These are phyloP conservation scores for Penicillium oxalicum DNA, from an alignment of 2,329 filamentous ascomycete genomes.

Conservation along the genomic window DNA sequence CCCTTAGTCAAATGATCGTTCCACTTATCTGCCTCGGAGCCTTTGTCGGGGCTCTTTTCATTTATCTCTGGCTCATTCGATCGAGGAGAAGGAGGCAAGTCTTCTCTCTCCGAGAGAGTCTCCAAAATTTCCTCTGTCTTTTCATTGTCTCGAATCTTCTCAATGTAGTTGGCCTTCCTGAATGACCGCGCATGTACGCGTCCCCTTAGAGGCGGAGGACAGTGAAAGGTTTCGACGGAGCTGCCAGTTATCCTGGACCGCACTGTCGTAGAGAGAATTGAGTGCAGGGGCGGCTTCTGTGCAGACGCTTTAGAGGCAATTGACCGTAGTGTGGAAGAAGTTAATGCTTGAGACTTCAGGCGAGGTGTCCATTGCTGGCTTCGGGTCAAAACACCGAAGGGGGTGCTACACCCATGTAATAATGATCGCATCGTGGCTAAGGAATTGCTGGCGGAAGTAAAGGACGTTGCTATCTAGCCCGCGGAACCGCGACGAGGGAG, in stretches of 20 bases:
- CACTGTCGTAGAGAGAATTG: not conserved
- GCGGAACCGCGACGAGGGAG: not conserved
- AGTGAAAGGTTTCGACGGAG: not conserved
- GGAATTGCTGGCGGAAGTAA: not conserved
- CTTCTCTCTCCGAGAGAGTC: conserved; percentile 36
- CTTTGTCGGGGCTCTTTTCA: conserved; percentile 15
- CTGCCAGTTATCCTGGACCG: not conserved
- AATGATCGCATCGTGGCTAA: conserved; percentile 8
- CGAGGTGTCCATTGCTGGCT: conserved; percentile 2
- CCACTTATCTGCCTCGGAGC: conserved; percentile 4
- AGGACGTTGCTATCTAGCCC: not conserved
- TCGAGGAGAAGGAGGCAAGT: conserved; percentile 19
- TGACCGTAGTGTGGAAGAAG: not conserved
- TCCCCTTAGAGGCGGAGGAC: not conserved
- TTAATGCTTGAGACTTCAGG: not conserved
- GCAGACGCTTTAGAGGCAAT: not conserved
- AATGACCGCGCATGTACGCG: conserved; percentile 11
- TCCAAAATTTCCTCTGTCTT: conserved; percentile 31
- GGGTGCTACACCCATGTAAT: conserved; percentile 6
- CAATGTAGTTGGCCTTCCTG: conserved; percentile 14
- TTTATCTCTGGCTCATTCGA: conserved; percentile 24
- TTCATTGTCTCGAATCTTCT: conserved; percentile 22
- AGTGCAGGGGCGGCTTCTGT: not conserved
- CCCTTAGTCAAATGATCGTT: conserved; percentile 57
- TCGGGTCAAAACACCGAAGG: conserved; percentile 6